Evolutionary conservation across 2,329 filamentous ascomycete species (phyloP).

Genomic region (Rutstroemia sydowiana): DNA sequence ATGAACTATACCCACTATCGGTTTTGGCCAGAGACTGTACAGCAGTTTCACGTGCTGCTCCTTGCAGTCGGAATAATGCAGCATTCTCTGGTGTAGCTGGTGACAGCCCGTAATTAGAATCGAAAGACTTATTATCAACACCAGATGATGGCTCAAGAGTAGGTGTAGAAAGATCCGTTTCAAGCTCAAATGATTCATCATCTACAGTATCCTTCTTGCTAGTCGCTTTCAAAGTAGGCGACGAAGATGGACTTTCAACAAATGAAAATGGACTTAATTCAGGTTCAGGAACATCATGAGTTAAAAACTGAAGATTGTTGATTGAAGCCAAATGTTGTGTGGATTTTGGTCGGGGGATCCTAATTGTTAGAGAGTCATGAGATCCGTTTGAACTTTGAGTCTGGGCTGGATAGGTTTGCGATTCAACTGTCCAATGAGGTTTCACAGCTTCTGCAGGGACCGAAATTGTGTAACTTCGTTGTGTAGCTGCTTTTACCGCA

Average conservation of each 20-base stretch:
- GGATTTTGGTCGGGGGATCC: background rate
- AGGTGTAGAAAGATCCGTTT: slow-evolving; percentile 20
- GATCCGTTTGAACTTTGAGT: background rate
- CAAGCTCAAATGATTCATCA: slow-evolving; percentile 41
- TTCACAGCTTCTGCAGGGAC: slow-evolving; percentile 13
- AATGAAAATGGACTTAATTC: slow-evolving; percentile 32
- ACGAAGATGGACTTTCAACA: slow-evolving; percentile 25
- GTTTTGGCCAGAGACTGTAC: slow-evolving; percentile 44
- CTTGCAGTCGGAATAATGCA: background rate
- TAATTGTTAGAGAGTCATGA: slow-evolving; percentile 6
- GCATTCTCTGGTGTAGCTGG: slow-evolving; percentile 7
- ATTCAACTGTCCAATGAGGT: slow-evolving; percentile 17
- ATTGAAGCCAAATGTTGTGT: background rate
- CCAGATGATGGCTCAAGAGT: slow-evolving; percentile 6
- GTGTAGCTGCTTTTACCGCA: slow-evolving; percentile 3
- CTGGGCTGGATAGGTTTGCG: background rate
- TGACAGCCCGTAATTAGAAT: slow-evolving; percentile 19
- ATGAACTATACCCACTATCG: slow-evolving; percentile 57
- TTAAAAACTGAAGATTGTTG: slow-evolving; percentile 15
- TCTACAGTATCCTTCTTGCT: slow-evolving; percentile 43
- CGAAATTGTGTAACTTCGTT: slow-evolving; percentile 22
- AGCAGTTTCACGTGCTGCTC: slow-evolving; percentile 11
- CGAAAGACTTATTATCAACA: slow-evolving; percentile 17
- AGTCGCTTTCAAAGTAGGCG: slow-evolving; percentile 36
- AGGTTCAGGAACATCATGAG: slow-evolving; percentile 21